Evolutionary conservation across 257 asterid species (phyloP), one percentile per base, ranked within the genome.

Genomic region (Mitragyna speciosa): DNA sequence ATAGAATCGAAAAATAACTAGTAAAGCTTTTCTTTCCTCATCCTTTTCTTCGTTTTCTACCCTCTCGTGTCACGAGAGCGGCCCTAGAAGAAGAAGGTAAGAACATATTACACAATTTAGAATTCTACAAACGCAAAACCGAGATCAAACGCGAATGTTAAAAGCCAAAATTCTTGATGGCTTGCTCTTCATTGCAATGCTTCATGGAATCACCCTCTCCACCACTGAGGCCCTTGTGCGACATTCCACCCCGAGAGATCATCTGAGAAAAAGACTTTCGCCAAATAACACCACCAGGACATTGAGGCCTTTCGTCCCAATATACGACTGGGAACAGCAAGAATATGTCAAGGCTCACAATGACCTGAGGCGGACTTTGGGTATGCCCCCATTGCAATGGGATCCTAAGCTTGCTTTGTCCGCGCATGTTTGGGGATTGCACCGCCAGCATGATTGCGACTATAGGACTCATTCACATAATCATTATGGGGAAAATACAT

Each of bases 271-370:
- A 45, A 48, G 79, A 7, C 28, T 1, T 6, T 1, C 7, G 2
- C 45, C 70, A 7, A 28, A 31, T 4, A 8, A 9, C 45, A 12
- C 7, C 22, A 11, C 24, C 70, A 5, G 19, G 39, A 15, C 36
- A 10, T 24, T 31, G 70, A 54, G 16, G 61, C 64, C 61, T 19
- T 72, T 58, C 73, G 16, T 16, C 16, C 78, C 82, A 0, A 43
- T 0, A 48, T 84, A 70, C 76, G 43, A 89, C 48, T 19, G 41
- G 82, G 93, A 87, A 78, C 97, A 91, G 51, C 72, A 74, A 64
- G 86, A 73, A 19, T 91, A 86, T 70, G 83, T 93, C 14, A 49
- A 65, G 10, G 90, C 91, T 7, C 96, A 93, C 89, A 90, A 93
- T 81, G 84, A 43, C 43, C 26, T 87, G 51, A 86, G 97, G 15